Base-by-base conservation (phyloP, 2,329 filamentous ascomycete species). In the Pestalotiopsis fici region DNA sequence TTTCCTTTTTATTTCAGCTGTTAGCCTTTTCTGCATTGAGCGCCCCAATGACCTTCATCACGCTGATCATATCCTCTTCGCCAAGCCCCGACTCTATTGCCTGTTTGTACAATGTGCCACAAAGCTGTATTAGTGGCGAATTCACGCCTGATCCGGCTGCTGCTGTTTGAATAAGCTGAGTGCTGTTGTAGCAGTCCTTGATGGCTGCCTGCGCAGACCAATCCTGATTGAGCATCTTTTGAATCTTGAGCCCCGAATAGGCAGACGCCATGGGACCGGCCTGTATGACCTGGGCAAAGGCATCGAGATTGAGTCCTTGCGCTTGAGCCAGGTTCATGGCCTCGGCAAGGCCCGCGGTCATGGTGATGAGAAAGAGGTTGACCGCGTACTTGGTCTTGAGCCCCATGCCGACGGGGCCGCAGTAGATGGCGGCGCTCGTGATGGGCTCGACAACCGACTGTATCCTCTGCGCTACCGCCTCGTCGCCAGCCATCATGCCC, bases 401-500 rank as follows among this genome's bases (percentile, higher is more conserved):
- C 3, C 76, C 77, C 1, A 67, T 69, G 7, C 76, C 78, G 21
- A 79, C 71, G 1, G 72, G 74, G 1, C 77, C 78, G 64, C 77
- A 80, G 68, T 78, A 78, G 5, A 79, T 65, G 7, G 78, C 75
- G 3, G 74, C 70, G 12, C 62, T 71, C 2, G 76, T 78, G 7
- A 79, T 72, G 5, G 74, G 70, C 39, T 75, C 68, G 27, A 74
- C 54, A 57, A 73, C 67, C 2, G 72, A 72, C 31, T 66, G 67
- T 59, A 78, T 71, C 2, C 70, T 64, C 62, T 76, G 70, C 7
- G 71, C 73, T 2, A 74, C 69, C 13, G 47, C 68, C 12, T 55
- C 63, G 37, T 77, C 74, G 4, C 77, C 77, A 13, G 75, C 77
- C 50, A 79, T 71, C 71, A 80, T 75, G 39, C 76, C 77, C 23